Evolutionary conservation across 768 basidiomycete genomes (phyloP).

Genomic region (Postia placenta): DNA sequence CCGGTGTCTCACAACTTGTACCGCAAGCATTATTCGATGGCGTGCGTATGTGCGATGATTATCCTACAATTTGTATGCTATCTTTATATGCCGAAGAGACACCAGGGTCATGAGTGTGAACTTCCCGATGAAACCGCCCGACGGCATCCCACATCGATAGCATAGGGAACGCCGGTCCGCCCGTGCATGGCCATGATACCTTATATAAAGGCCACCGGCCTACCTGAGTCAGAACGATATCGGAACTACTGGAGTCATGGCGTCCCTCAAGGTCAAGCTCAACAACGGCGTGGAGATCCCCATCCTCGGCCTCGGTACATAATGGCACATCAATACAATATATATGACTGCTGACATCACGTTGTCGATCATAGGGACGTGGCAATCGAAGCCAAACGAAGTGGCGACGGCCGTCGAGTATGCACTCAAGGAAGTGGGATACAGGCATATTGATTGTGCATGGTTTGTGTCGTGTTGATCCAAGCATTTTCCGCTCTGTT

Average conservation of each 20-base stretch:
- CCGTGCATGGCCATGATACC: no score
- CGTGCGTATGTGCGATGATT: no score
- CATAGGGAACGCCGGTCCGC: no score
- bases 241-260: constrained; percentile 10
- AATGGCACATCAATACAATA: constrained; percentile 3
- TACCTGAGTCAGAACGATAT: no score
- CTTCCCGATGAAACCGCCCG: no score
- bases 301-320: constrained; percentile 50
- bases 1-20: no score
- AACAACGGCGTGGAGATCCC: constrained; percentile 56
- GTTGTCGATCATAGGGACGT: constrained; percentile 50
- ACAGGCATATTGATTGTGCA: constrained; percentile 74
- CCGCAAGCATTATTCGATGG: no score
- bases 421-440: constrained; percentile 69
- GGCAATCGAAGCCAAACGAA: constrained; percentile 72
- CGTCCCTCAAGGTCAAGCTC: constrained; percentile 43
- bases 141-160: not conserved
- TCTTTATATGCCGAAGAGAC: no score
- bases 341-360: not conserved
- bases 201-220: no score
- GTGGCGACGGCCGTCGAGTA: constrained; percentile 65
- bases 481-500: not conserved
- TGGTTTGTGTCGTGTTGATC: constrained; percentile 24
- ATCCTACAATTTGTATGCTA: no score
- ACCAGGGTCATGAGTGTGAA: no score